Conservation (phyloP, 2,329 filamentous ascomycete genomes). For the Talaromyces piceae region DNA sequence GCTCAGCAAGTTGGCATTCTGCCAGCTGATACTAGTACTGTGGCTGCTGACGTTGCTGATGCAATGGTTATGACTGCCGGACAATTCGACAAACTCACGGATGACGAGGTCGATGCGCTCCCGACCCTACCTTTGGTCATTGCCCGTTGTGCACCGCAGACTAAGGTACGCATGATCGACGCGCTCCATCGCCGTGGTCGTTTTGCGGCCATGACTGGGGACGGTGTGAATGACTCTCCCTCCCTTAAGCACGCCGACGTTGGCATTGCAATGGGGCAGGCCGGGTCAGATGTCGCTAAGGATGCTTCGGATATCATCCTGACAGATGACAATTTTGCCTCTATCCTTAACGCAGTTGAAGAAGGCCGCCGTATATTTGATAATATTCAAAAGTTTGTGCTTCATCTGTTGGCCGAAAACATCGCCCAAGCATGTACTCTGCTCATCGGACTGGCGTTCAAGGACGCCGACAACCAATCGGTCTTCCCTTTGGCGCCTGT, state of each 20-base stretch:
- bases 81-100: constrained; percentile 69
- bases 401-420: constrained; percentile 72
- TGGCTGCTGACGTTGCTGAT: constrained; percentile 49
- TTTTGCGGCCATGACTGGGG: constrained; percentile 72
- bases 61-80: constrained; percentile 67
- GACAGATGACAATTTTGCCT: constrained; percentile 80
- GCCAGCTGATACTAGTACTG: constrained; percentile 52
- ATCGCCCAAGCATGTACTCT: constrained; percentile 76
- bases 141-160: constrained; percentile 56
- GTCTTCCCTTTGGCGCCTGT: constrained; percentile 80
- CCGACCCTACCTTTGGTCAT: constrained; percentile 49
- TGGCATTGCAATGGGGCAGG: constrained; percentile 77
- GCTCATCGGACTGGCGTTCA: constrained; percentile 72
- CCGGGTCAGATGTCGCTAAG: constrained; percentile 78
- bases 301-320: constrained; percentile 57
- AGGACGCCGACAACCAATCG: constrained; percentile 61
- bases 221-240: constrained; percentile 81
- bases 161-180: constrained; percentile 87
- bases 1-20: constrained; percentile 73
- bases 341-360: constrained; percentile 74
- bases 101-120: constrained; percentile 45
- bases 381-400: constrained; percentile 82
- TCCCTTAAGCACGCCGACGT: constrained; percentile 76
- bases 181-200: constrained; percentile 68
- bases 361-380: constrained; percentile 82